Percentiles rank a stretch among this genome's conserved stretches.
These are phyloP conservation scores for Leccinum incarnatum DNA, from an alignment of 768 basidiomycete genomes.

Conservation along the genomic window DNA sequence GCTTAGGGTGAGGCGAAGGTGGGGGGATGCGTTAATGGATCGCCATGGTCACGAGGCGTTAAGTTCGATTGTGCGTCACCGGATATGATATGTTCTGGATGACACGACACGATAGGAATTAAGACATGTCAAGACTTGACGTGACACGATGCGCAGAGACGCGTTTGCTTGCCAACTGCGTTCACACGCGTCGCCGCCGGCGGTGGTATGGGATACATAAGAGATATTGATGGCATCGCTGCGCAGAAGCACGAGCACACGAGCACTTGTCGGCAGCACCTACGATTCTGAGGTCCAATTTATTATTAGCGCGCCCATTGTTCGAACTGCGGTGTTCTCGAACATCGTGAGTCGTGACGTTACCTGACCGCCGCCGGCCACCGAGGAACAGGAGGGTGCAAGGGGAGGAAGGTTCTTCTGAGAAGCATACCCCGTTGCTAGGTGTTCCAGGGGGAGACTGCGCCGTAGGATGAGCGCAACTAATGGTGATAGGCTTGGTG, in stretches of 20 bases:
- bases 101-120: neutral
- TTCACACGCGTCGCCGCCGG: neutral
- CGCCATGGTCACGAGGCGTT: neutral
- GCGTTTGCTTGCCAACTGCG: neutral
- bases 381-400: neutral
- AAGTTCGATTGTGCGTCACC: neutral
- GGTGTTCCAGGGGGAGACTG: neutral
- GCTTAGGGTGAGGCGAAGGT: neutral
- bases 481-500: neutral
- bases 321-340: neutral
- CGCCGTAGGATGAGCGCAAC: neutral
- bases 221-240: neutral
- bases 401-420: neutral
- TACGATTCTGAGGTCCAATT: neutral
- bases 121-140: neutral
- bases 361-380: neutral
- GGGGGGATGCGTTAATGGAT: neutral
- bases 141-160: neutral
- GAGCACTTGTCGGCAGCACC: too few species aligned
- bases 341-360: neutral
- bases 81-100: neutral
- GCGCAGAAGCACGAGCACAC: neutral
- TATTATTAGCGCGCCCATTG: neutral
- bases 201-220: neutral
- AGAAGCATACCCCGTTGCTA: neutral